Evolutionary conservation across 306 rosid genomes (phyloP), one percentile per base, ranked within the genome.

Genomic region (Neltuma alba): DNA sequence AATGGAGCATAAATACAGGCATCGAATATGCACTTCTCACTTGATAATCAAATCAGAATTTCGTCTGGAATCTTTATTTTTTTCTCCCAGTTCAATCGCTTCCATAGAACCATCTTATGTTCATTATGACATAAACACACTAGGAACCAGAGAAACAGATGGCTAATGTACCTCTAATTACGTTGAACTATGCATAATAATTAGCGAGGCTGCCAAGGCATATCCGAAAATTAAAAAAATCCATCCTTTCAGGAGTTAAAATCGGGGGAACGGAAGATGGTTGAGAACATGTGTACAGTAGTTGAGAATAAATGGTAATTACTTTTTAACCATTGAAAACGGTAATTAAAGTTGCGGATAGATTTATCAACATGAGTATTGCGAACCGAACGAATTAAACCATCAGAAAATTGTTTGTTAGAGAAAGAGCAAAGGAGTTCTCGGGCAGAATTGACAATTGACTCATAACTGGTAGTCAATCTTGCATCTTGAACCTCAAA

Each of bases 401-500:
- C 61, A n/a, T 15, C 68, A 79, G 15, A 1, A 81, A 67, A 67
- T 33, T 80, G 48, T 64, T 9, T 61, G 18, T 40, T 25, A 76
- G 48, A 80, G 68, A 63, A 1, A 72, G 42, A 54, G 45, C 75
- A 70, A 61, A 38, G 62, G 7, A 75, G 78, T 47, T 67, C 33
- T 67, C 44, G 58, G 37, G 31, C 44, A 75, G 50, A 61, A 74
- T 75, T 80, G 81, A 85, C 80, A 61, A 74, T 75, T 80, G 81
- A 85, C 80, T 74, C 28, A 25, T 23, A 64, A 65, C 52, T 10
- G 9, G 20, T 37, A 70, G 68, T 80, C 52, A 81, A 76, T 54
- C 31, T 12, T 44, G 58, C 74, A 79, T 79, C 33, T 61, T 27
- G 33, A 78, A 66, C 79, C 18, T 20, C 27, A 41, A 21, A 67